Evolutionary conservation across 2,329 filamentous ascomycete species (phyloP), one percentile per base, ranked within the genome.

Genomic region (Blastomyces parvus): DNA sequence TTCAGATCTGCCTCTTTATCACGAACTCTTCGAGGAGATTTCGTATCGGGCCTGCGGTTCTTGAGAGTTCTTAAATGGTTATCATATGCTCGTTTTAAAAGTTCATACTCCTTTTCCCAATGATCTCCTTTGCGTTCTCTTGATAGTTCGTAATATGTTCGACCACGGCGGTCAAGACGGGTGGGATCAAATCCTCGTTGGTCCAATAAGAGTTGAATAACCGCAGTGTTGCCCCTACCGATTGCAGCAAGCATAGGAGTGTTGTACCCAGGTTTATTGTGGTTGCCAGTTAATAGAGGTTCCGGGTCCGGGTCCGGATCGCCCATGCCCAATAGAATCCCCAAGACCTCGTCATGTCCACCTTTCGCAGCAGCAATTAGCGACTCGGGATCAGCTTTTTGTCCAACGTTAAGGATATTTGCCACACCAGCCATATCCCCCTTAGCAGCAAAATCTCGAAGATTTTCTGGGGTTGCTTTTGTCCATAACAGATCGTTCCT

Each of bases 191-290:
- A 97, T 33, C 82, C 81, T 58, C 84, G 83, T 70, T 94, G 90
- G 64, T 87, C 86, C 7, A 96, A 79, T 8, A 97, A 82, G 13
- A 96, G 79, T 63, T 88, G 84, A 55, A 99, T 86, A 63, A 97
- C 90, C 68, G 90, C 89, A 59, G 94, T 83, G 69, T 96, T 94
- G 4, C 85, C 85, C 68, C 93, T 88, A 19, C 94, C 93, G 67
- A 99, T 97, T 1, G 94, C 92, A 64, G 92, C 91, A 46, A 97
- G 83, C 81, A 99, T 95, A 1, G 94, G 94, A 0, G 93, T 97
- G 60, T 92, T 88, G 70, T 89, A 87, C 63, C 94, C 91, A 52
- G 82, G 77, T 64, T 84, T 80, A 40, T 57, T 57, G 38, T 82
- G 81, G 64, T 79, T 79, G 58, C 68, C 67, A 19, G 74, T 74